Base-by-base conservation (phyloP, 2,329 filamentous ascomycete genomes). In the Epichloe baconii region DNA sequence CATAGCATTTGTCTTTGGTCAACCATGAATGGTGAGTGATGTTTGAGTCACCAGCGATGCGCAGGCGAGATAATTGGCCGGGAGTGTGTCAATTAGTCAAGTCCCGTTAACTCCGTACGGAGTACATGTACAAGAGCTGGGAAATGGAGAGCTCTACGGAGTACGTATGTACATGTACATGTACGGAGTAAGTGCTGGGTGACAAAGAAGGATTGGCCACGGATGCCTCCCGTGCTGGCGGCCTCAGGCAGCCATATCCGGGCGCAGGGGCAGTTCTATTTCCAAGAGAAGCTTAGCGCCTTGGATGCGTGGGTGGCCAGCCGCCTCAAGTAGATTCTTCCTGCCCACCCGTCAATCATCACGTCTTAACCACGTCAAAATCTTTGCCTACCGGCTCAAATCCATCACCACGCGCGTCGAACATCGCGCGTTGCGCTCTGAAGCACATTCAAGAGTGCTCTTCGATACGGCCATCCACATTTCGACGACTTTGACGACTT, bases 371-470 rank as follows among this genome's bases (percentile, higher is more conserved):
- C 65, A 66, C 67, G 68, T 69, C 68, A 68, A 71, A 69, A 70
- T 40, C 64, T 65, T 63, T 66, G 66, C 62, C 61, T 58, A 55
- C 54, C 58, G 57, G 59, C 58, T 57, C 61, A 61, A 66, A 63
- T 54, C 60, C 69, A 76, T 72, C 71, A 69, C 66, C 68, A 70
- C 71, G 71, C 77, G 76, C 72, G 73, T 74, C 75, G 68, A 68
- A 66, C 69, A 71, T 71, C 70, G 68, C 66, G 67, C 67, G 64
- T 64, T 62, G 58, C 64, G 58, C 56, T 56, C 51, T 54, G 54
- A 62, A 60, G 53, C 58, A 61, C 60, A 52, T 54, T 50, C 51
- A 52, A 54, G 56, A 60, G 53, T 54, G 57, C 53, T 53, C 57
- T 59, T 61, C 61, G 62, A 71, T 55, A 62, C 62, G 57, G 57